These are phyloP conservation scores for Globisporangium takayamanum DNA, from an alignment of 352 stramenopile species.

Conservation along the genomic window DNA sequence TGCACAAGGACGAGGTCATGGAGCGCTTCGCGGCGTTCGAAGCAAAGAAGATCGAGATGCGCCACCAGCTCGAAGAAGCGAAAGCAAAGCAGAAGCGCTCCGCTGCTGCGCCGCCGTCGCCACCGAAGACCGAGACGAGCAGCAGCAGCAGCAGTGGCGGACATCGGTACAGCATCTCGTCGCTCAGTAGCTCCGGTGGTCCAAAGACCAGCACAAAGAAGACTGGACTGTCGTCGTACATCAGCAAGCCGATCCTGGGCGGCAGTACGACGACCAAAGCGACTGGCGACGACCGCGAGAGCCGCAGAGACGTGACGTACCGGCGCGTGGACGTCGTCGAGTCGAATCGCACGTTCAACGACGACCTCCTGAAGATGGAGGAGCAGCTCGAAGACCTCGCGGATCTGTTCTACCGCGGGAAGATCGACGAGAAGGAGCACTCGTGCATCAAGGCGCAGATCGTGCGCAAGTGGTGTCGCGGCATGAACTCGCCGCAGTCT, in stretches of 20 bases:
- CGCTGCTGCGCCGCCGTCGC: constrained; percentile 40
- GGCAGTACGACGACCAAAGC: constrained; percentile 10
- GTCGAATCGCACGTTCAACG: constrained; percentile 51
- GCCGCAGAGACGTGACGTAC: constrained; percentile 45
- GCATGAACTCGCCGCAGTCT: constrained; percentile 71
- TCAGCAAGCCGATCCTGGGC: constrained; percentile 51
- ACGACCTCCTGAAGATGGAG: constrained; percentile 75
- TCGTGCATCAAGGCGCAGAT: constrained; percentile 81
- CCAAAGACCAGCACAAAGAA: constrained; percentile 18
- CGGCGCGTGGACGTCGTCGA: constrained; percentile 67
- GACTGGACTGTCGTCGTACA: constrained; percentile 46
- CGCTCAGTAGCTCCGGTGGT: constrained; percentile 21
- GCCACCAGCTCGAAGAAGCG: constrained; percentile 67
- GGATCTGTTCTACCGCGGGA: constrained; percentile 62
- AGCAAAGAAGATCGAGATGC: constrained; percentile 83
- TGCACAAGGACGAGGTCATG: constrained; percentile 83
- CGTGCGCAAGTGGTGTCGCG: constrained; percentile 76
- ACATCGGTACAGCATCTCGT: constrained; percentile 37
- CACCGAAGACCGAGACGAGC: constrained; percentile 39
- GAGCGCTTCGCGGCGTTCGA: constrained; percentile 71
- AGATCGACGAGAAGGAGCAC: constrained; percentile 83
- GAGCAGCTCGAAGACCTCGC: constrained; percentile 69
- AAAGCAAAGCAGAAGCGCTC: constrained; percentile 43
- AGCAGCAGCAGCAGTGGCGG: too few relatives aligned
- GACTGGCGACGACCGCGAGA: constrained; percentile 28